A percentile compares a stretch with the other conserved stretches of the same genome.
These are phyloP conservation scores for Trifolium subterraneum DNA, from an alignment of 306 rosid species.

Conservation along the genomic window DNA sequence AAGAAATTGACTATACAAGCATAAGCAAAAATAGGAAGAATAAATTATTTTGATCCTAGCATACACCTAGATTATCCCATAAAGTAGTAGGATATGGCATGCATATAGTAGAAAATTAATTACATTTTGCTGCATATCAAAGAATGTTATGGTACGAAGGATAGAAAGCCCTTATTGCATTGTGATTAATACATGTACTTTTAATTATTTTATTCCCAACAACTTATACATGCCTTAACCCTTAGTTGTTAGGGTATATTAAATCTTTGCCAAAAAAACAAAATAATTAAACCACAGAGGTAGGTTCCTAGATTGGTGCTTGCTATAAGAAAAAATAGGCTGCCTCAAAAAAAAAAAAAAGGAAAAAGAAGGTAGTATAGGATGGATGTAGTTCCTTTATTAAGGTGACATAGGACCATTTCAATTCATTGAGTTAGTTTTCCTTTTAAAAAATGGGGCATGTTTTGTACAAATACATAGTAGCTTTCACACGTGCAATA, in stretches of 20 bases:
- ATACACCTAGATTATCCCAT: not conserved
- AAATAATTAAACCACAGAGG: not conserved
- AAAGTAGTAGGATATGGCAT: not conserved
- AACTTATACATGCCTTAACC: not conserved
- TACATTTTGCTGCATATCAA: not conserved
- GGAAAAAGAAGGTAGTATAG: not conserved
- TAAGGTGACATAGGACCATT: not conserved
- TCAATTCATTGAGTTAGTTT: not conserved
- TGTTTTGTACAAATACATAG: not conserved
- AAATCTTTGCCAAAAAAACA: not conserved
- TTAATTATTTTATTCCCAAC: not conserved
- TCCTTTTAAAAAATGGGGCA: not conserved
- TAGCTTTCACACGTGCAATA: too few species aligned
- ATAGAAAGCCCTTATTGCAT: not conserved
- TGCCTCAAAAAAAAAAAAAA: too few species aligned
- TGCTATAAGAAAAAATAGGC: not conserved
- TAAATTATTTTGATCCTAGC: not conserved
- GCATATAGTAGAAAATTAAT: not conserved
- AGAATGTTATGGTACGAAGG: constrained; percentile 11
- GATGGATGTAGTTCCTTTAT: not conserved
- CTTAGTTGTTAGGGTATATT: not conserved
- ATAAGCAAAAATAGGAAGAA: not conserved
- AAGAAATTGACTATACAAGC: not conserved
- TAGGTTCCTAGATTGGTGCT: not conserved
- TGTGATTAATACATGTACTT: not conserved